Evolutionary conservation across 768 basidiomycete species (phyloP).

Genomic region (Leccinum fibrillosum): DNA sequence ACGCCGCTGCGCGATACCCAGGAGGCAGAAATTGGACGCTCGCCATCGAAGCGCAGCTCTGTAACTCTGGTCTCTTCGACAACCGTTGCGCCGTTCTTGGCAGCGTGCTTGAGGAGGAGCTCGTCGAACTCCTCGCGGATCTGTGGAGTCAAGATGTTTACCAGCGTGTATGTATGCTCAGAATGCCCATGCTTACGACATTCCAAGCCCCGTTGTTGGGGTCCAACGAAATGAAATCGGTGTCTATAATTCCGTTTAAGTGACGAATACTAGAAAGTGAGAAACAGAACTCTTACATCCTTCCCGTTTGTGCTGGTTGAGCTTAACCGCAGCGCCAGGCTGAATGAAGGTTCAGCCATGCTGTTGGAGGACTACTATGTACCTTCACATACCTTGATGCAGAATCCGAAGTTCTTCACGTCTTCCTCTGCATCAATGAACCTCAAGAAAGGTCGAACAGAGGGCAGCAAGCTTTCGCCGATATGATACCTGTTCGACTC

Average conservation of each 20-base stretch:
- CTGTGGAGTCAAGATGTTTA: neutral
- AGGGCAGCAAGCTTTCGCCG: constrained; percentile 12
- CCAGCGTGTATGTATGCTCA: neutral
- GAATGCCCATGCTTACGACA: neutral
- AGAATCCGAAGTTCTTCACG: constrained; percentile 6
- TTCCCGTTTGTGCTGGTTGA: constrained; percentile 10
- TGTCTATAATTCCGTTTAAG: neutral
- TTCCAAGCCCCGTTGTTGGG: constrained; percentile 8
- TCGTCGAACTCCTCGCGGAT: constrained; percentile 7
- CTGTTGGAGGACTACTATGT: neutral
- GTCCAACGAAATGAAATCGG: constrained; percentile 7
- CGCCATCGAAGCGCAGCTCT: constrained; percentile 1
- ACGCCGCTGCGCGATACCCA: constrained; percentile 1
- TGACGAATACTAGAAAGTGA: neutral
- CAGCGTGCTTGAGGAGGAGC: constrained; percentile 3
- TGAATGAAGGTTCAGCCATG: neutral
- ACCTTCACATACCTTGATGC: constrained; percentile 4
- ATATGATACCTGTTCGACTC: constrained; percentile 12
- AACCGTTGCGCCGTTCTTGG: neutral
- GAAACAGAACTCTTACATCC: constrained; percentile 2
- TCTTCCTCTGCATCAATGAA: constrained; percentile 8
- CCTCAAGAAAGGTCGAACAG: constrained; percentile 3
- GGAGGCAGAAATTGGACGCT: neutral
- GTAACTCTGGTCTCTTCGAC: constrained; percentile 4
- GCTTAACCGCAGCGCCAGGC: constrained; percentile 7